A percentile compares a stretch with the other conserved stretches of the same genome.
phyloP scores from a whole-genome alignment of 805 yeast species.

The Kodamaea restingae region DNA sequence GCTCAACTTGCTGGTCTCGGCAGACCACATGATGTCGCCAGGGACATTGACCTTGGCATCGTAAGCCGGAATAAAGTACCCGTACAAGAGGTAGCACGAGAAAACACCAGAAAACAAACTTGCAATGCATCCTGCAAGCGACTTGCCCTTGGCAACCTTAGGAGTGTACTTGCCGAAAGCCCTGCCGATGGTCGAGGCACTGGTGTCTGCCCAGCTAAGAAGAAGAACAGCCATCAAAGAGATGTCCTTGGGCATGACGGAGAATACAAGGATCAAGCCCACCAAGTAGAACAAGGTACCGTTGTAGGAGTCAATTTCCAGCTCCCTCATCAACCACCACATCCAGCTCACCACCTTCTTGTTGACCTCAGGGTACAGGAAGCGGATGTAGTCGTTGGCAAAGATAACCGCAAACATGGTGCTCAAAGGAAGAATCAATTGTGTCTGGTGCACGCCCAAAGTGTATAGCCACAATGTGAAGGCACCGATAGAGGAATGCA shows the following conservation, averaged over 20 bases:
- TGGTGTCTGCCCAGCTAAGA: constrained; percentile 95
- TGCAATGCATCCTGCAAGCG: constrained; percentile 87
- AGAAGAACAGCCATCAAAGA: constrained; percentile 70
- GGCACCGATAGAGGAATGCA: constrained; percentile 88
- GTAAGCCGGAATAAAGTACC: constrained; percentile 63
- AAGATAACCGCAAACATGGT: constrained; percentile 55
- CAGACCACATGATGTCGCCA: constrained; percentile 62
- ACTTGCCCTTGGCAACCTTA: constrained; percentile 66
- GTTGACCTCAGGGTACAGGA: constrained; percentile 61
- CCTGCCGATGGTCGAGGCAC: constrained; percentile 93
- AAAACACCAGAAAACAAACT: constrained; percentile 72
- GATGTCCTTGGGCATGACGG: constrained; percentile 74
- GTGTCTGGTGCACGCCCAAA: constrained; percentile 49
- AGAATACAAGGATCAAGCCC: constrained; percentile 71
- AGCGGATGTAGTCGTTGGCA: constrained; percentile 63
- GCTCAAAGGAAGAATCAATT: constrained; percentile 58
- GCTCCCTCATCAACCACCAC: constrained; percentile 82
- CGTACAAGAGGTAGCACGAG: constrained; percentile 67
- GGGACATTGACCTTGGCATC: constrained; percentile 46
- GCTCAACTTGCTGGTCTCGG: constrained; percentile 53
- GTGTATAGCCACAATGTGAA: constrained; percentile 72
- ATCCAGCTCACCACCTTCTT: constrained; percentile 57
- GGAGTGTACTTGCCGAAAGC: constrained; percentile 82
- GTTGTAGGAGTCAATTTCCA: constrained; percentile 66
- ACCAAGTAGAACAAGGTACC: constrained; percentile 86